Evolutionary conservation across 352 stramenopile genomes (phyloP).

Genomic region (Peronospora belbahrii): DNA sequence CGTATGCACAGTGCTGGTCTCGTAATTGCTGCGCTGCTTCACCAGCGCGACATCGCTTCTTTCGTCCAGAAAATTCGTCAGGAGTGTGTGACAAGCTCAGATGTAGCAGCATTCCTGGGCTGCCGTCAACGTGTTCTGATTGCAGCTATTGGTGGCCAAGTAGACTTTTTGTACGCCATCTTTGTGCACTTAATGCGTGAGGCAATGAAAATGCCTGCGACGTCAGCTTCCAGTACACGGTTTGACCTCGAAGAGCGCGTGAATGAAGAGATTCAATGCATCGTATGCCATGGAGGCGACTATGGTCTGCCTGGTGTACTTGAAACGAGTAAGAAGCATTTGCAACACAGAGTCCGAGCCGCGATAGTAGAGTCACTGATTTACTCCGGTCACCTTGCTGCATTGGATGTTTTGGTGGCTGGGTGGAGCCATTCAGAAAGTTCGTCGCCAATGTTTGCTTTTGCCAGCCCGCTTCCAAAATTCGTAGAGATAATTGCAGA

Average conservation of each 20-base stretch:
- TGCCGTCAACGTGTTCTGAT: constrained; percentile 32
- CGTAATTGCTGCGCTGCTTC: constrained; percentile 41
- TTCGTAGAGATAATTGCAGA: constrained; percentile 59
- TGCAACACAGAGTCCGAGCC: constrained; percentile 29
- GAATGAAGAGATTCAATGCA: constrained; percentile 43
- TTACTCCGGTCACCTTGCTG: constrained; percentile 37
- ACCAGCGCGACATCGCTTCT: constrained; percentile 45
- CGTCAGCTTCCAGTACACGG: constrained; percentile 1
- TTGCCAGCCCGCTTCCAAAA: constrained; percentile 37
- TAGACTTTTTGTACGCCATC: constrained; percentile 38
- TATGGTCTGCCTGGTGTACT: constrained; percentile 30
- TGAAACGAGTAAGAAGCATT: constrained; percentile 37
- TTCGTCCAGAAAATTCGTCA: constrained; percentile 44
- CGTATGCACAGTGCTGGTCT: constrained; percentile 50
- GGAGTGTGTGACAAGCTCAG: constrained; percentile 19
- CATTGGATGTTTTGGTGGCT: constrained; percentile 52
- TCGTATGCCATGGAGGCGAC: constrained; percentile 27
- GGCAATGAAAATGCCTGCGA: constrained; percentile 22
- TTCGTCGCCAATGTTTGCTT: constrained; percentile 13
- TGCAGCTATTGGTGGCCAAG: constrained; percentile 30
- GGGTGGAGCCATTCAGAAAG: constrained; percentile 29
- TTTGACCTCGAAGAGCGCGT: constrained; percentile 45
- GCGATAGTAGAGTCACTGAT: constrained; percentile 43
- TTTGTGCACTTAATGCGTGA: constrained; percentile 36
- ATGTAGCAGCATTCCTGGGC: constrained; percentile 35